Evolutionary conservation across 768 basidiomycete species (phyloP), one percentile per base, ranked within the genome.

Genomic region (Russula sp.): DNA sequence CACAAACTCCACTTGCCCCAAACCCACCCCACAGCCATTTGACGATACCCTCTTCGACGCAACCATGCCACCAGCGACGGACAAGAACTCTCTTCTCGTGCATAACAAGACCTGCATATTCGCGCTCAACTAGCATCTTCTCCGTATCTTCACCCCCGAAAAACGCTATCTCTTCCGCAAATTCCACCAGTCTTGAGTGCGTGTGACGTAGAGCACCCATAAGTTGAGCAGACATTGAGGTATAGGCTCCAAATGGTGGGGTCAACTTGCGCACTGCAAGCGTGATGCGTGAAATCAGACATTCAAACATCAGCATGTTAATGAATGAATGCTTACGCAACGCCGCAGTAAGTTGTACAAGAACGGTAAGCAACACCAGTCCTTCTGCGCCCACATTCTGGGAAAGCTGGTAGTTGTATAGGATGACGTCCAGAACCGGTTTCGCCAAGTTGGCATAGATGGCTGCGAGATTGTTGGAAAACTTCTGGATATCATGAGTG

Each of bases 21-120:
- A 95, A 88, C 72, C 87, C 89, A 68, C 96, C 95, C 96, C 96
- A 99, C 8, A 95, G 70, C 88, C 88, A 98, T 75, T 99, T 98
- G 70, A 98, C 88, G 49, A 99, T 86, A 2, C 91, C 94, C 74
- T 98, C 96, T 73, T 99, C 96, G 18, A 88, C 83, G 71, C 94
- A 89, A 2, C 88, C 85, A 73, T 96, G 92, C 88, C 88, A 91
- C 82, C 95, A 91, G 39, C 88, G 79, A 65, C 89, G 85, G 32
- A 82, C 76, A 68, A 95, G 78, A 2, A 95, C 88, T 62, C 81
- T 81, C 67, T 88, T 88, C 73, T 94, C 89, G 68, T 98, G 96
- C 71, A 85, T 86, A 62, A 96, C 80, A 31, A 96, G 79, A 7
- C 84, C 83, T 34, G 88, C 87, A 73, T 95, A 98, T 67, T 91